Evolutionary conservation across 768 basidiomycete species (phyloP), one percentile per base, ranked within the genome.

Genomic region (Arthromyces matolae): DNA sequence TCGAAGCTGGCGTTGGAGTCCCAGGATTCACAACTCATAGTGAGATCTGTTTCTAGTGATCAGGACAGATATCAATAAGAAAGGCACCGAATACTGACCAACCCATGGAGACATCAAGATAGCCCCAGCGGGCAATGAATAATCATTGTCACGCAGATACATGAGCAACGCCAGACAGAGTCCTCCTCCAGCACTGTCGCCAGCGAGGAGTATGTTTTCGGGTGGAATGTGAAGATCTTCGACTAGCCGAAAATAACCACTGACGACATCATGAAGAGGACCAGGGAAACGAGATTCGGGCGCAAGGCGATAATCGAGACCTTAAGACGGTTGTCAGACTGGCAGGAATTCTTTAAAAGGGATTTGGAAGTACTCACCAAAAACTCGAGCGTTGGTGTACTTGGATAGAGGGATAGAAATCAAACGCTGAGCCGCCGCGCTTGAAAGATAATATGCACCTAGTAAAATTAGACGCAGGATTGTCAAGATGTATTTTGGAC

Each of bases 11-110:
- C 83, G 64, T 97, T 97, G 47, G 87, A 89, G 24, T 95, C 92
- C 92, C 95, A 98, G n/a, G 93, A 95, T 47, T 93, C 90, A 64
- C 93, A 97, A 55, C 92, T 94, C 83, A 96, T 90, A 0, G 96
- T 97, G 52, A 99, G 69, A 65, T 95, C 92, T 90, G 54, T 20
- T 38, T n/a, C n/a, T 47, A 39, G 14, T 42, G 40, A 20, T 54
- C 54, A 40, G 39, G 34, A 23, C 28, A 39, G 18, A 24, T 33
- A 28, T n/a, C 38, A 28, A 27, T 19, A 50, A 8, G 27, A 32
- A 25, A 47, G 3, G 45, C 16, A 13, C 25, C 36, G 31, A n/a
- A 40, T 45, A 79, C 89, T 71, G 49, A 86, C 93, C 93, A 55
- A 95, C 92, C 93, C 93, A 97, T 4, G 93, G 93, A 19, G 87